A percentile compares a stretch with the other conserved stretches of the same genome.
phyloP scores from a whole-genome alignment of 2,329 filamentous ascomycete species.

The Clonostachys byssicola region DNA sequence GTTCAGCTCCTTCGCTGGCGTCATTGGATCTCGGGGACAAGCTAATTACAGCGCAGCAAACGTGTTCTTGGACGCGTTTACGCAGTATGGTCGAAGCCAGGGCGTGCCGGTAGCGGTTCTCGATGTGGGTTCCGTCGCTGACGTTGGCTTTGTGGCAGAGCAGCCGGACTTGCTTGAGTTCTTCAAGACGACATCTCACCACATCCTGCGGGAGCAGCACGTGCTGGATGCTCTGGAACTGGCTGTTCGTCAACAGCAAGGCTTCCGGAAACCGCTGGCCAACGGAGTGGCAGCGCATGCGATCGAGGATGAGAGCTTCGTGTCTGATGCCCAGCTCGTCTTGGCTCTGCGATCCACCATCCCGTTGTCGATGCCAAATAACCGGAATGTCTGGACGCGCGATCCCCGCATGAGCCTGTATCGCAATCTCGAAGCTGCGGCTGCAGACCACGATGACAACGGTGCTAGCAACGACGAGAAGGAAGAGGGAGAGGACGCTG shows the following conservation, averaged over 20 bases:
- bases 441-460: too few relatives aligned
- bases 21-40: conserved; percentile 21
- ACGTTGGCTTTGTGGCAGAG: not conserved
- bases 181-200: not conserved
- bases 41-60: conserved; percentile 32
- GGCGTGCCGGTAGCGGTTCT: not conserved
- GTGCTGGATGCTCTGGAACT: not conserved
- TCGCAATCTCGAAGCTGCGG: too few relatives aligned
- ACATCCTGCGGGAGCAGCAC: not conserved
- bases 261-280: too few relatives aligned
- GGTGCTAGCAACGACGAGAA: too few relatives aligned
- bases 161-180: not conserved
- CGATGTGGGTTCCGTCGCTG: not conserved
- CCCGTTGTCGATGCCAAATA: too few relatives aligned
- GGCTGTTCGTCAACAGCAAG: not conserved
- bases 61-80: conserved; percentile 27
- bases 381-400: too few relatives aligned
- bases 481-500: too few relatives aligned
- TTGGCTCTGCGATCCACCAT: too few relatives aligned
- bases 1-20: conserved; percentile 18
- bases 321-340: too few relatives aligned
- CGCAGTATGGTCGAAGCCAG: conserved; percentile 9
- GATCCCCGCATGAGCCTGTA: too few relatives aligned
- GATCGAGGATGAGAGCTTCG: too few relatives aligned
- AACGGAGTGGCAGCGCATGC: too few relatives aligned